Evolutionary conservation across 345 rosid species (phyloP), one percentile per base, ranked within the genome.

Genomic region (Lumnitzera littorea): DNA sequence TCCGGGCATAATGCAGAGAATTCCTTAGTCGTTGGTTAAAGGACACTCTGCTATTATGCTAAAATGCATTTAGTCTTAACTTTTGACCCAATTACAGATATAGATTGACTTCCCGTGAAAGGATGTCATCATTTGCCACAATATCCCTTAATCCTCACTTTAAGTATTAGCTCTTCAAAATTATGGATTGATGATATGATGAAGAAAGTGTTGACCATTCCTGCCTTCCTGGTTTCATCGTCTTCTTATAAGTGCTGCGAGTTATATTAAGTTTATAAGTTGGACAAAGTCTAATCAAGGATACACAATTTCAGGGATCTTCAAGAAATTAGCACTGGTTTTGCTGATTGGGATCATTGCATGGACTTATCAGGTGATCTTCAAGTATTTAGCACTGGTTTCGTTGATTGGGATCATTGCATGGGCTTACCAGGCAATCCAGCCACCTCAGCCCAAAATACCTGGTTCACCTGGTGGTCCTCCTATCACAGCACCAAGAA

Each of bases 381-480:
- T 68, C 25, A 56, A 55, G 57, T 61, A 50, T 29, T 50, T 61
- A 25, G 24, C 51, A 12, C 48, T 56, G 46, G 62, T 68, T 41
- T 50, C 57, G 24, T 51, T 46, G 46, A 8, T 56, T 41, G 71
- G 71, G 48, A 12, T 68, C 46, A 56, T 62, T 15, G 71, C 66
- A 0, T 68, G 71, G 71, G 61, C 66, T 48, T 68, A 68, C 62
- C 66, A 60, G 54, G 71, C 66, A 3, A 41, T 61, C 55, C 66
- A 56, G 50, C 61, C 66, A 48, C 71, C 71, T 68, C 71, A 46
- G 25, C 56, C 71, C 9, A 68, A 61, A 14, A 56, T 68, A 61
- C 61, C 56, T 9, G 71, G 71, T 15, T 68, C 66, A 15, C 47
- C 47, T 14, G 56, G 50, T 14, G 66, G 71, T 17, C 71, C 61